phyloP scores from a whole-genome alignment of 148 eudicot genomes.

The Dianthus caryophyllus region DNA sequence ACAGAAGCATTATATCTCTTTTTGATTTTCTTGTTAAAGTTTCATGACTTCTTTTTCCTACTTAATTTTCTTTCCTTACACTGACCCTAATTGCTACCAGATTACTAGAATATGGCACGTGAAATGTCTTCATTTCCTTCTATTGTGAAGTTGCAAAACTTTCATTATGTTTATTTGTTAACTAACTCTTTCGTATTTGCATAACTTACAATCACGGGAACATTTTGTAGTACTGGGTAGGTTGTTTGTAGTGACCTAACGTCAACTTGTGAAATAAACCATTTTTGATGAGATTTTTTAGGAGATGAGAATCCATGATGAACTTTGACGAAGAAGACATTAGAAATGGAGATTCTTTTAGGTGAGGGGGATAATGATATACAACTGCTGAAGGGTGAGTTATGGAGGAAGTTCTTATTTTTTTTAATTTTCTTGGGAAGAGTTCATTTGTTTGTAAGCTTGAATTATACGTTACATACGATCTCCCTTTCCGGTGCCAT shows the following conservation, averaged over 20 bases:
- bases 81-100: neutral
- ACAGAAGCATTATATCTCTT: neutral
- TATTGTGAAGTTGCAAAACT: neutral
- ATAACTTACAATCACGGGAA: neutral
- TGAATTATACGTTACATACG: too few relatives aligned
- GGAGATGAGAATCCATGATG: too few relatives aligned
- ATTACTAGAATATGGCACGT: neutral
- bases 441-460: too few relatives aligned
- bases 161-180: neutral
- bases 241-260: neutral
- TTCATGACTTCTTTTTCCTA: neutral
- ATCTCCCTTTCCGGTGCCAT: too few relatives aligned
- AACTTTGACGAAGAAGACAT: too few relatives aligned
- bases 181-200: neutral
- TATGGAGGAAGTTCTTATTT: neutral
- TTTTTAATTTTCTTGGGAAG: too few relatives aligned
- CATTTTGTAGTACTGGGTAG: neutral
- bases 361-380: too few relatives aligned
- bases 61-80: conserved; percentile 1
- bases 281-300: too few relatives aligned
- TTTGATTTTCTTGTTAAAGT: too few relatives aligned
- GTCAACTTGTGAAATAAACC: too few relatives aligned
- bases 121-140: neutral
- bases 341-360: too few relatives aligned
- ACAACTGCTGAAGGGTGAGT: too few relatives aligned